These are phyloP conservation scores for Pestalotiopsis sp. DNA, from an alignment of 2,329 filamentous ascomycete species.

Conservation along the genomic window DNA sequence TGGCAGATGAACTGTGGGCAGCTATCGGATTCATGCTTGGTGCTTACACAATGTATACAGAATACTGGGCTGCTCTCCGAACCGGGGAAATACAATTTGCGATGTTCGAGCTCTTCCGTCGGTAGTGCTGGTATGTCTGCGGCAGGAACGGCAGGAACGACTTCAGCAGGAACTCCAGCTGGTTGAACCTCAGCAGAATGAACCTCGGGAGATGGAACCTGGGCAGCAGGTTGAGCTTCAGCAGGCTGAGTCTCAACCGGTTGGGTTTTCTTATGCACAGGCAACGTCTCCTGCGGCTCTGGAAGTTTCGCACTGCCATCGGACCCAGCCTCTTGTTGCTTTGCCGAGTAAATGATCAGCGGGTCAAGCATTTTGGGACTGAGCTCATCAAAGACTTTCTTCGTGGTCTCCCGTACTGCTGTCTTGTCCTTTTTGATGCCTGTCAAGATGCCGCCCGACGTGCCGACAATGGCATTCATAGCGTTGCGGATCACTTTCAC, in stretches of 20 bases:
- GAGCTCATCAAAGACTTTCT: not conserved
- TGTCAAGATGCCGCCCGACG: not conserved
- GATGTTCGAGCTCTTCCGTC: slow-evolving; percentile 36
- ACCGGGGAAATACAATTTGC: slow-evolving; percentile 54
- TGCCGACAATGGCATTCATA: not conserved
- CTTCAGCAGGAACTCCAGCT: not conserved
- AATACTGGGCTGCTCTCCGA: slow-evolving; percentile 41
- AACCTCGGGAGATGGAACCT: no score
- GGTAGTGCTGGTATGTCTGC: slow-evolving; percentile 13
- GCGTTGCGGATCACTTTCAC: slow-evolving; percentile 1
- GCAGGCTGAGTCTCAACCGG: no score
- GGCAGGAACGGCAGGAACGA: not conserved
- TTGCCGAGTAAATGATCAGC: not conserved
- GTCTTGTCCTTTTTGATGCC: slow-evolving; percentile 1
- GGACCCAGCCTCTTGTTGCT: not conserved
- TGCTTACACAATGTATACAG: slow-evolving; percentile 54
- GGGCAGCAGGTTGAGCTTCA: no score
- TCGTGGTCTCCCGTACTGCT: not conserved
- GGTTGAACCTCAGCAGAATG: no score
- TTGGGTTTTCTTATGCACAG: not conserved
- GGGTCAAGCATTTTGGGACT: not conserved
- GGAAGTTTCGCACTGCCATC: not conserved
- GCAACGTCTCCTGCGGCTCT: not conserved
- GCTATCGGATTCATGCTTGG: slow-evolving; percentile 44
- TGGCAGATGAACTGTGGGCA: slow-evolving; percentile 52